Evolutionary conservation across 331 rosid species (phyloP).

Genomic region (Cydonia oblonga): DNA sequence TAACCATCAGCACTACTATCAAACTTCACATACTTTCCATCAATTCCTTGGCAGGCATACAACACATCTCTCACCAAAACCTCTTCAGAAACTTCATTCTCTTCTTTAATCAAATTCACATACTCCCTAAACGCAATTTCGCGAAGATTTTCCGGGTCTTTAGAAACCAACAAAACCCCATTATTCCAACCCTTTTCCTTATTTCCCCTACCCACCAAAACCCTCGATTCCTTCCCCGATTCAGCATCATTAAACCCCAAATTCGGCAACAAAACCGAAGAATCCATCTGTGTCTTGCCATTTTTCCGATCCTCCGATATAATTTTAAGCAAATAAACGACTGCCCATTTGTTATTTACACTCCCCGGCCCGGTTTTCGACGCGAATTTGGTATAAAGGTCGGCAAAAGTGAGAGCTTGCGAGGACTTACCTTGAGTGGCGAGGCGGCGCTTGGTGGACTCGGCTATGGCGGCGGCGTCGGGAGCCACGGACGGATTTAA

Average conservation of each 20-base stretch:
- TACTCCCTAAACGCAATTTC: constrained; percentile 68
- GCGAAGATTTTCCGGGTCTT: constrained; percentile 70
- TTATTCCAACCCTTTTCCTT: constrained; percentile 38
- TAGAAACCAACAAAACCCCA: constrained; percentile 58
- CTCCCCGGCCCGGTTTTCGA: constrained; percentile 60
- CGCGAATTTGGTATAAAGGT: constrained; percentile 68
- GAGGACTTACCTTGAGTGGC: constrained; percentile 79
- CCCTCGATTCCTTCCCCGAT: constrained; percentile 29
- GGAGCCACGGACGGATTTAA: constrained; percentile 78
- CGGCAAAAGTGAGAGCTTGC: constrained; percentile 90
- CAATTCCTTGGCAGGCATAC: constrained; percentile 91
- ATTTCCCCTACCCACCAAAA: constrained; percentile 2
- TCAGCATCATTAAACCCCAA: constrained; percentile 26
- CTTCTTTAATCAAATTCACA: constrained; percentile 55
- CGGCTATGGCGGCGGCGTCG: constrained; percentile 85
- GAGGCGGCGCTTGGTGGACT: constrained; percentile 80
- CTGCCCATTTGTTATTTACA: constrained; percentile 85
- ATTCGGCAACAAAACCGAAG: constrained; percentile 55
- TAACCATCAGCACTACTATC: constrained; percentile 35
- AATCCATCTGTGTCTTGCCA: constrained; percentile 24
- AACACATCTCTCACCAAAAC: constrained; percentile 75
- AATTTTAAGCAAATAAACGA: constrained; percentile 61
- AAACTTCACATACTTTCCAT: constrained; percentile 66
- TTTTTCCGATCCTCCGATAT: constrained; percentile 59
- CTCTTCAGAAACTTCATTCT: constrained; percentile 70